phyloP scores from a whole-genome alignment of 139 green algal genomes.

The Spirogloea muscicola region DNA sequence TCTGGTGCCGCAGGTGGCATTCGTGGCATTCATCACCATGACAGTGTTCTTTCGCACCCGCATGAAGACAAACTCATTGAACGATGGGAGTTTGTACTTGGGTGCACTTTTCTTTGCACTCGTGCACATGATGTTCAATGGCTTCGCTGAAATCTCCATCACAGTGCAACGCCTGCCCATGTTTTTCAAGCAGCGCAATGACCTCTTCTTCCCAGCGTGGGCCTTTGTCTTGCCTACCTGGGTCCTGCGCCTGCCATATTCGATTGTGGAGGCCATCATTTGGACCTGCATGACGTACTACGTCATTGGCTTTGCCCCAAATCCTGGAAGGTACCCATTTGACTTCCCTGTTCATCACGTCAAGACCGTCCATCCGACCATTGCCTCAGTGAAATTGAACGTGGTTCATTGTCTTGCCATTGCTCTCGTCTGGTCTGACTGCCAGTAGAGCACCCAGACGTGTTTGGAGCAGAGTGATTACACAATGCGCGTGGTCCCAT shows the following conservation, averaged over 20 bases:
- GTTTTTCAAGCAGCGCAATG: slow-evolving; percentile 78
- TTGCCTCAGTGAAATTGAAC: no score
- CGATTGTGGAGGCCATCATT: slow-evolving; percentile 54
- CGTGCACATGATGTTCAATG: slow-evolving; percentile 54
- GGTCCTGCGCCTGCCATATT: slow-evolving; percentile 59
- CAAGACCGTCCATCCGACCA: no score
- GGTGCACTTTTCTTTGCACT: slow-evolving; percentile 58
- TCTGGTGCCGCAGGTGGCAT: not conserved
- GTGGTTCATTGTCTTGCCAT: no score
- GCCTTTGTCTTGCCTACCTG: slow-evolving; percentile 49
- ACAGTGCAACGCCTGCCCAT: slow-evolving; percentile 46
- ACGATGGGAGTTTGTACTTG: slow-evolving; percentile 54
- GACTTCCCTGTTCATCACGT: no score
- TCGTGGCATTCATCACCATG: slow-evolving; percentile 25
- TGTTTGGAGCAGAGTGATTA: no score
- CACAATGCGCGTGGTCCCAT: no score
- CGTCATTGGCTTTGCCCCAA: slow-evolving; percentile 19
- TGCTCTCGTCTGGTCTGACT: no score
- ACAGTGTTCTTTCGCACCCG: slow-evolving; percentile 59
- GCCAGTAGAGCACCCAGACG: no score
- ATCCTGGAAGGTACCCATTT: slow-evolving; percentile 5
- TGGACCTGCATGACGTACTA: slow-evolving; percentile 41
- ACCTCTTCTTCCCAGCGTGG: slow-evolving; percentile 63
- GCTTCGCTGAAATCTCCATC: slow-evolving; percentile 33
- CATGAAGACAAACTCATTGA: slow-evolving; percentile 46